Percentiles rank a stretch among this genome's conserved stretches.
These are phyloP conservation scores for Hibiscus mutabilis DNA, from an alignment of 345 rosid genomes.

Conservation along the genomic window DNA sequence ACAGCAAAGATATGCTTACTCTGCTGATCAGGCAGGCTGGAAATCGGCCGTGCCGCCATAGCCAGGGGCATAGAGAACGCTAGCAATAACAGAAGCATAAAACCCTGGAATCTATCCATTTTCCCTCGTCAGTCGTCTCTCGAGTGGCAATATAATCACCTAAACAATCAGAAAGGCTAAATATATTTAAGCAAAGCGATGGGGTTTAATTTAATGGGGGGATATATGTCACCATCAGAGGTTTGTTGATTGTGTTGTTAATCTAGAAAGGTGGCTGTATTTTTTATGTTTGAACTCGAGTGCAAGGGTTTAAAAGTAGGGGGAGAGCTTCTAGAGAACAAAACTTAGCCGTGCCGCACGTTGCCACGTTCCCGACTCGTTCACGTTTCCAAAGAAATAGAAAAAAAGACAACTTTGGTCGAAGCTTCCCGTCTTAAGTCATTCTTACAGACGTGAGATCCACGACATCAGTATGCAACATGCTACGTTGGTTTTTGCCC, in stretches of 20 bases:
- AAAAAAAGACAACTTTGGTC: not conserved
- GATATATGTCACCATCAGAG: not conserved
- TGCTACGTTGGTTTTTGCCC: no score
- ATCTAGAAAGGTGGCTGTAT: conserved; percentile 23
- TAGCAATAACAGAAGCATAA: conserved; percentile 4
- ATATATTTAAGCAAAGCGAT: not conserved
- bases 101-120: not conserved
- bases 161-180: not conserved
- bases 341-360: not conserved
- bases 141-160: not conserved
- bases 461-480: no score
- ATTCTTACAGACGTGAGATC: no score
- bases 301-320: not conserved
- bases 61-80: not conserved
- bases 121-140: not conserved
- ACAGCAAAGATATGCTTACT: conserved; percentile 26
- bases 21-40: conserved; percentile 3
- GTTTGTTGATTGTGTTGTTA: not conserved
- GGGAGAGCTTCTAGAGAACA: conserved; percentile 19
- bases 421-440: not conserved
- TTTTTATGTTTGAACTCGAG: conserved; percentile 1
- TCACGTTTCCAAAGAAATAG: conserved; percentile 14
- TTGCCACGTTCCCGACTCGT: conserved; percentile 17
- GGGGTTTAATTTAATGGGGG: not conserved
- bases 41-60: conserved; percentile 1